These are phyloP conservation scores for Quercus dentata DNA, from an alignment of 306 rosid species.

Conservation along the genomic window DNA sequence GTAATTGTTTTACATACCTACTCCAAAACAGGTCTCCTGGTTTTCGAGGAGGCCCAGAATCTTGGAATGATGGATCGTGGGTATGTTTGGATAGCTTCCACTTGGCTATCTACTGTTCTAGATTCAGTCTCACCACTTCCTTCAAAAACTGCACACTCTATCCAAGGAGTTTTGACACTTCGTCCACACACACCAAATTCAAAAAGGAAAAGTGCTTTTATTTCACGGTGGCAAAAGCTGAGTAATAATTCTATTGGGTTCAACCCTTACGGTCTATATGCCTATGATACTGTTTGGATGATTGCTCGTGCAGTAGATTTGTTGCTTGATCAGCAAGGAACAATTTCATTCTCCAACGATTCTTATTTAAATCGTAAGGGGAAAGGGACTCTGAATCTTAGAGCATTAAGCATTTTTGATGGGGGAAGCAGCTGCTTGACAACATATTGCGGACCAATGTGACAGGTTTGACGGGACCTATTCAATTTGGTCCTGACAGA, in stretches of 20 bases:
- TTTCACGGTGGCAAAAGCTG: constrained; percentile 39
- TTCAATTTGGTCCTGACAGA: constrained; percentile 34
- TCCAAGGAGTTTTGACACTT: constrained; percentile 50
- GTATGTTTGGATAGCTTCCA: constrained; percentile 51
- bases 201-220: constrained; percentile 27
- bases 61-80: constrained; percentile 48
- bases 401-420: constrained; percentile 35
- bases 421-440: constrained; percentile 34
- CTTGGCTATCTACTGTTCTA: constrained; percentile 49
- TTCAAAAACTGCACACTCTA: constrained; percentile 21
- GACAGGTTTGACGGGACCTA: constrained; percentile 43
- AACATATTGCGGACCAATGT: constrained; percentile 32
- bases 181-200: constrained; percentile 45
- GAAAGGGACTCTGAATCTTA: constrained; percentile 33
- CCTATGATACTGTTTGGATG: constrained; percentile 57
- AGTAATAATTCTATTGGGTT: constrained; percentile 52
- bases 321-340: constrained; percentile 41
- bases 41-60: constrained; percentile 40
- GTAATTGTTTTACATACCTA: constrained; percentile 42
- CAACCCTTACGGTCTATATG: constrained; percentile 51
- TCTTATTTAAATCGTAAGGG: not conserved
- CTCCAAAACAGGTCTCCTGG: constrained; percentile 34
- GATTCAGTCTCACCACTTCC: constrained; percentile 43
- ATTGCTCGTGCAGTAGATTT: constrained; percentile 34
- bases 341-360: constrained; percentile 31